Percentiles rank a stretch among this genome's conserved stretches.
phyloP scores from a whole-genome alignment of 1,284 basidiomycete species.

The Rhodotorula sp. region DNA sequence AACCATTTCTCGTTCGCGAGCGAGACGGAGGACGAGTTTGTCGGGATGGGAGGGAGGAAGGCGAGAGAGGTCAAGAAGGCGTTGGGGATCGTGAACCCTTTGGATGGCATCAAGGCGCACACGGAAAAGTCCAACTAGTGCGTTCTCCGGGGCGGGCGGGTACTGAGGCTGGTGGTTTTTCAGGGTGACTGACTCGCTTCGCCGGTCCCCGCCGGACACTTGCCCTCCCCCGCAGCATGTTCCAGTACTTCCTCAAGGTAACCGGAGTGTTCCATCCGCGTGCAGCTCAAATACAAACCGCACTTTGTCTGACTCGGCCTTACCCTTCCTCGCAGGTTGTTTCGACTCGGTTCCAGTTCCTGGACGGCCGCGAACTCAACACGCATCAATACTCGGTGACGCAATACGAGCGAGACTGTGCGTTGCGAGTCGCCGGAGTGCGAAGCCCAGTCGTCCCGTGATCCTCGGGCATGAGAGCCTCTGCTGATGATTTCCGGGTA shows the following conservation, averaged over 20 bases:
- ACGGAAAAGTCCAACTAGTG: conserved; percentile 58
- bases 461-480: neutral
- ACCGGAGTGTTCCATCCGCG: no score
- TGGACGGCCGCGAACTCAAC: conserved; percentile 62
- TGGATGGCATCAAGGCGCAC: conserved; percentile 68
- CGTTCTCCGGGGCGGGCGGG: conserved; percentile 5
- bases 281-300: no score
- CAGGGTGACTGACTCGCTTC: conserved; percentile 19
- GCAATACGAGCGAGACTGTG: conserved; percentile 88
- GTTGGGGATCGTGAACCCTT: conserved; percentile 77
- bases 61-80: conserved; percentile 62
- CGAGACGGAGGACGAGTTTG: conserved; percentile 50
- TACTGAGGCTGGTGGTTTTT: conserved; percentile 17
- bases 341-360: conserved; percentile 80
- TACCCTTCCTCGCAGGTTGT: conserved; percentile 59
- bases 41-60: conserved; percentile 8
- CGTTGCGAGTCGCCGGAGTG: neutral
- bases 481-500: no score
- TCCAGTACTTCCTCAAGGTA: conserved; percentile 80
- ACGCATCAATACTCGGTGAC: conserved; percentile 75
- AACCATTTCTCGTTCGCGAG: conserved; percentile 49
- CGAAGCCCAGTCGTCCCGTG: no score
- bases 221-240: conserved; percentile 34
- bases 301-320: neutral
- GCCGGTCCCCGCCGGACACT: conserved; percentile 1